Percentiles rank a stretch among this genome's conserved stretches.
Conservation (phyloP, 2,329 filamentous ascomycete species). For the Cercospora beticola region DNA sequence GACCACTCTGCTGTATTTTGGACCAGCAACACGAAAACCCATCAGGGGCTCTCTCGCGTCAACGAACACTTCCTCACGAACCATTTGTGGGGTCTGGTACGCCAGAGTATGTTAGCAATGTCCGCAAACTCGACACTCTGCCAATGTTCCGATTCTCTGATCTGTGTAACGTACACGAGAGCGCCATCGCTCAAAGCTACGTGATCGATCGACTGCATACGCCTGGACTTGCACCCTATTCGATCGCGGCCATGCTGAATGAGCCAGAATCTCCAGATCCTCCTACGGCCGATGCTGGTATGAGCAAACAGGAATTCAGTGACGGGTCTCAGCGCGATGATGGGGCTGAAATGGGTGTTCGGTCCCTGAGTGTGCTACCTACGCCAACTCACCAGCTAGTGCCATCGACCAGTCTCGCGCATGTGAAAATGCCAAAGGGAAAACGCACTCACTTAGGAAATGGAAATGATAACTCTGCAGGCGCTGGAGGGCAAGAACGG, state of each 20-base stretch:
- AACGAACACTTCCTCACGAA: background rate
- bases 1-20: background rate
- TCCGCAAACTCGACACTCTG: background rate
- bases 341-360: background rate
- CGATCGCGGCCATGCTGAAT: background rate
- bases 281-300: background rate
- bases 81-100: background rate
- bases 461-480: background rate
- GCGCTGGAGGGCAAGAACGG: background rate
- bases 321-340: background rate
- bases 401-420: background rate
- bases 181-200: background rate
- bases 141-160: background rate
- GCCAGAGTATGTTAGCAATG: background rate
- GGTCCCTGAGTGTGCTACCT: background rate
- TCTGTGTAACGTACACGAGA: background rate
- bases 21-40: background rate
- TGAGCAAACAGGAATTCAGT: background rate
- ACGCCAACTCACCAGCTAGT: background rate
- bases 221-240: background rate
- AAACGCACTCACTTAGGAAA: background rate
- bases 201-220: constrained; percentile 7
- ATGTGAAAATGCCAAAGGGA: background rate
- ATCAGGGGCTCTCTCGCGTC: background rate
- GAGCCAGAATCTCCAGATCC: background rate